These are phyloP conservation scores for Blastomyces emzantsi DNA, from an alignment of 2,329 filamentous ascomycete genomes.

Conservation along the genomic window DNA sequence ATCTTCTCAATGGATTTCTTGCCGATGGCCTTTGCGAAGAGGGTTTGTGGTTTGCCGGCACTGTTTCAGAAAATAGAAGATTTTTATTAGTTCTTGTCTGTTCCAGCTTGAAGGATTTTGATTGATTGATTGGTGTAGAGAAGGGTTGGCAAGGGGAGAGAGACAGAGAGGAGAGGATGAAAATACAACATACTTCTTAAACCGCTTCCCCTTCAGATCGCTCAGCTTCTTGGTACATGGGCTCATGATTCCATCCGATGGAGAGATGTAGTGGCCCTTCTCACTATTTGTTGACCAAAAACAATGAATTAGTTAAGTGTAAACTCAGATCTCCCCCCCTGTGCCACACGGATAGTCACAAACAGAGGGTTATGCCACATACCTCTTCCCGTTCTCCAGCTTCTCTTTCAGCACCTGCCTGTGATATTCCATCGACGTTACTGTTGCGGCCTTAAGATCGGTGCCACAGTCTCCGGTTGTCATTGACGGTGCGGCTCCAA, in stretches of 20 bases:
- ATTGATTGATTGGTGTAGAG: too few relatives aligned
- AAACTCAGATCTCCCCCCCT: neutral
- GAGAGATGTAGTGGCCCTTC: conserved; percentile 37
- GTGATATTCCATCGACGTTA: conserved; percentile 37
- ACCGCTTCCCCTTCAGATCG: conserved; percentile 42
- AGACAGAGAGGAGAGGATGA: neutral
- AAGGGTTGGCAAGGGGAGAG: neutral
- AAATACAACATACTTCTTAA: conserved; percentile 33
- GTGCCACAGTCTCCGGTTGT: conserved; percentile 15
- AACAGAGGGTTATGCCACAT: conserved; percentile 24
- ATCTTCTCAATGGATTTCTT: conserved; percentile 38
- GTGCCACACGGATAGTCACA: neutral
- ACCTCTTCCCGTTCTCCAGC: conserved; percentile 33
- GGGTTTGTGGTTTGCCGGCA: conserved; percentile 35
- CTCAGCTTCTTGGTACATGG: conserved; percentile 44
- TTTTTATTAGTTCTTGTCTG: conserved; percentile 8
- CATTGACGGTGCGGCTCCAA: neutral
- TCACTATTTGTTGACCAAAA: conserved; percentile 17
- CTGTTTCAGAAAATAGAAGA: conserved; percentile 17
- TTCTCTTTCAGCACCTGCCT: conserved; percentile 36
- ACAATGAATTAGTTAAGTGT: neutral
- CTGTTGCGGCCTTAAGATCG: conserved; percentile 28
- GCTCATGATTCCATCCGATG: conserved; percentile 43
- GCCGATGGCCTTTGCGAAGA: conserved; percentile 38
- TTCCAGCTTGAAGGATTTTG: neutral